Conservation (phyloP, 495 filamentous ascomycete species). For the Choiromyces venosus region DNA sequence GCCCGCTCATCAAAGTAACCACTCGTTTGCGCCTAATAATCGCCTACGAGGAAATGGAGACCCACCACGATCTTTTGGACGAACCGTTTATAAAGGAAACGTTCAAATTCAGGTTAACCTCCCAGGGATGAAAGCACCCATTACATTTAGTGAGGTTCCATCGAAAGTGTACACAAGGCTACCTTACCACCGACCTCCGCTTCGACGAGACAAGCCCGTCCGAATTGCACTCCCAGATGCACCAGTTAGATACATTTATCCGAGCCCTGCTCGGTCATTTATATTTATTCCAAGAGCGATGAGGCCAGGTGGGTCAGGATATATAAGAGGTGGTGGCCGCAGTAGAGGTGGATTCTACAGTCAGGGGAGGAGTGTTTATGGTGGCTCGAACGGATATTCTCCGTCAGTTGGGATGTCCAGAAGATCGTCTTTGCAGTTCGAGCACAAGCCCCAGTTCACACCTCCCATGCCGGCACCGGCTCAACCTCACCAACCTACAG, state of each 20-base stretch:
- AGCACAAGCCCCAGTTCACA: constrained; percentile 25
- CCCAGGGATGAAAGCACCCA: constrained; percentile 64
- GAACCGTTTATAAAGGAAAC: constrained; percentile 64
- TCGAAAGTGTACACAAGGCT: constrained; percentile 85
- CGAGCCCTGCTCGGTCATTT: constrained; percentile 81
- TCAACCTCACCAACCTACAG: constrained; percentile 12
- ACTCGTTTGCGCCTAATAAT: constrained; percentile 45
- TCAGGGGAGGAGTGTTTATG: constrained; percentile 73
- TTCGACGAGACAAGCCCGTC: constrained; percentile 94
- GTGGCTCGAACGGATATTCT: constrained; percentile 68
- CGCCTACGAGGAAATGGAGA: constrained; percentile 49
- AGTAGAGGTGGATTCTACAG: constrained; percentile 63
- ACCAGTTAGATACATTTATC: constrained; percentile 81
- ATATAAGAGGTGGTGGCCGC: constrained; percentile 56
- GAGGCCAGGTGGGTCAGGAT: constrained; percentile 58
- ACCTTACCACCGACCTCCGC: constrained; percentile 87
- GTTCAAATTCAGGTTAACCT: constrained; percentile 76
- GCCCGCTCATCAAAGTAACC: constrained; percentile 45
- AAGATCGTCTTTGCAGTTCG: constrained; percentile 67
- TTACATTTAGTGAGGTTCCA: constrained; percentile 64
- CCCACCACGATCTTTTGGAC: constrained; percentile 54
- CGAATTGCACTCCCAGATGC: constrained; percentile 80
- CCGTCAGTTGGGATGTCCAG: constrained; percentile 90
- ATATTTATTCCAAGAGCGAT: constrained; percentile 95
- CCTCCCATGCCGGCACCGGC: constrained; percentile 12